Percentiles rank a stretch among this genome's conserved stretches.
Evolutionary conservation across 2,329 filamentous ascomycete genomes (phyloP).

Genomic region (Biscogniauxia marginata): DNA sequence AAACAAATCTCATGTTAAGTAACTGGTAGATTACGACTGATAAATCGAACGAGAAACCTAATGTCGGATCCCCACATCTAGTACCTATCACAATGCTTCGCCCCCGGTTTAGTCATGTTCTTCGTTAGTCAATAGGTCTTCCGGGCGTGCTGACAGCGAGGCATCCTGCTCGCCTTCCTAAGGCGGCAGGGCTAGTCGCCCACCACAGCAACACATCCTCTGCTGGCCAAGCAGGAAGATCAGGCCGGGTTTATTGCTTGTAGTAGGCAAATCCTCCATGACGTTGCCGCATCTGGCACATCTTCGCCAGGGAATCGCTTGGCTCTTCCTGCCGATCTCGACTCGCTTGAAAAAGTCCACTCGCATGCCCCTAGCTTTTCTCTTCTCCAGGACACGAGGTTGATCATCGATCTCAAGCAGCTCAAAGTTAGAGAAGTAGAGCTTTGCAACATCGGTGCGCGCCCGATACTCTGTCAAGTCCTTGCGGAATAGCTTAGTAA

Average conservation of each 20-base stretch:
- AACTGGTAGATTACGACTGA: not conserved
- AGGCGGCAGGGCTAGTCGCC: slow-evolving; percentile 48
- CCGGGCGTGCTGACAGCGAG: not conserved
- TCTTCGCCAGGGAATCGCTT: slow-evolving; percentile 39
- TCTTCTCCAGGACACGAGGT: slow-evolving; percentile 42
- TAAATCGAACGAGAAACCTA: not conserved
- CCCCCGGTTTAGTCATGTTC: not conserved
- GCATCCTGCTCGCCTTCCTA: slow-evolving; percentile 4
- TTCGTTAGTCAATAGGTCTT: not conserved
- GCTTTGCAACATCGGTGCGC: slow-evolving; percentile 61
- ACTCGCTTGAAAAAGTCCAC: slow-evolving; percentile 60
- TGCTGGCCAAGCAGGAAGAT: slow-evolving; percentile 55
- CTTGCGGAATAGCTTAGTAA: slow-evolving; percentile 63
- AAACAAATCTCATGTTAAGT: not conserved
- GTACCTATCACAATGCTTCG: not conserved
- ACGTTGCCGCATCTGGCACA: slow-evolving; percentile 62
- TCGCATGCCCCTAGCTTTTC: slow-evolving; percentile 38
- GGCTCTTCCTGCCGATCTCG: slow-evolving; percentile 48
- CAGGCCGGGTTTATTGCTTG: slow-evolving; percentile 46
- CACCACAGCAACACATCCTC: slow-evolving; percentile 54
- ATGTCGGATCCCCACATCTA: not conserved
- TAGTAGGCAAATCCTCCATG: slow-evolving; percentile 57
- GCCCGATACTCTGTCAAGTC: slow-evolving; percentile 58
- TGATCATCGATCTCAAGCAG: slow-evolving; percentile 67
- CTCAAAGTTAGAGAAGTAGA: slow-evolving; percentile 72